These are phyloP conservation scores for Excoecaria cochinchinensis DNA, from an alignment of 345 rosid genomes.

Conservation along the genomic window DNA sequence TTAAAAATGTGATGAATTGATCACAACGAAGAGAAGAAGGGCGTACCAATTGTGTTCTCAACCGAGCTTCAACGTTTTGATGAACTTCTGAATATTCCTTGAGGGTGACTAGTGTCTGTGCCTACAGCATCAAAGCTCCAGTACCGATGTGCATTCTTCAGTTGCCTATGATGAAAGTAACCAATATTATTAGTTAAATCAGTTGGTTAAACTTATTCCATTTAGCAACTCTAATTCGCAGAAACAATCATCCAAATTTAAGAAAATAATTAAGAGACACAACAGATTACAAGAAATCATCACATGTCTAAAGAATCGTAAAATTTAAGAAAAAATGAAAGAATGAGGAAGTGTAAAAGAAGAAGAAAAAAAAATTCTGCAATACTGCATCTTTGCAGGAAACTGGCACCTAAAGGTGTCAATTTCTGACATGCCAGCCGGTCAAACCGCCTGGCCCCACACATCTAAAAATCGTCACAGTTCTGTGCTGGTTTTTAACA, in stretches of 20 bases:
- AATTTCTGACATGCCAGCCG: too few relatives aligned
- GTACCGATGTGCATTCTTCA: constrained; percentile 87
- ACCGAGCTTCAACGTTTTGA: constrained; percentile 71
- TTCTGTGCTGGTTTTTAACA: too few relatives aligned
- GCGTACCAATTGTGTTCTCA: constrained; percentile 84
- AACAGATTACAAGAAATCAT: not conserved
- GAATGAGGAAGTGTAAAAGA: too few relatives aligned
- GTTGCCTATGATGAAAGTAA: constrained; percentile 57
- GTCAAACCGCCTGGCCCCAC: too few relatives aligned
- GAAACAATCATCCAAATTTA: not conserved
- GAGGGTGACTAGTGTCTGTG: constrained; percentile 84
- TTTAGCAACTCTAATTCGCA: not conserved
- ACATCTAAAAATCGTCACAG: too few relatives aligned
- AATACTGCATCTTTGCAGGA: too few relatives aligned
- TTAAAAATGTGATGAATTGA: not conserved
- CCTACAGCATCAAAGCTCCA: constrained; percentile 88
- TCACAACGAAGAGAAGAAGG: constrained; percentile 4
- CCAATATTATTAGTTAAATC: constrained; percentile 4
- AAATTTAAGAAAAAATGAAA: not conserved
- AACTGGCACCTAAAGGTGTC: too few relatives aligned
- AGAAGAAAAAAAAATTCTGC: too few relatives aligned
- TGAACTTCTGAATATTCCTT: constrained; percentile 90
- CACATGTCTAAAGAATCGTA: not conserved
- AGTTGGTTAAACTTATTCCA: not conserved
- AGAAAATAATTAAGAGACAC: not conserved